Evolutionary conservation across 495 filamentous ascomycete species (phyloP).

Genomic region (Hyaloscypha hepaticicola): DNA sequence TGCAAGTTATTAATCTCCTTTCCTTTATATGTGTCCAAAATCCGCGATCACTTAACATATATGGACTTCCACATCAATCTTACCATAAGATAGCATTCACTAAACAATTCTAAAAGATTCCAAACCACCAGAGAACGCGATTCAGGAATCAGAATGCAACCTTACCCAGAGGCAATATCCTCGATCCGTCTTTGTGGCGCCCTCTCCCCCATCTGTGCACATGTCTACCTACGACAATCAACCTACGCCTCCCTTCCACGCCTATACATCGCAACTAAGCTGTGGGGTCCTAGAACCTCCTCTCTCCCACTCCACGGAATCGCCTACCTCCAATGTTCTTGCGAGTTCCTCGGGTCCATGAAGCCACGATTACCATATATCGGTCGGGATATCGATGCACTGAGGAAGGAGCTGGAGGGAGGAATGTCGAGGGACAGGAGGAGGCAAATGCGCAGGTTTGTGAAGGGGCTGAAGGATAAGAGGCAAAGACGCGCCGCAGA

Average conservation of each 20-base stretch:
- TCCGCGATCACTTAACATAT: no score
- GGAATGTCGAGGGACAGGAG: constrained; percentile 5
- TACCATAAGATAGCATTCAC: no score
- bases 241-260: background rate
- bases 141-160: background rate
- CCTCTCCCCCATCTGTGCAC: background rate
- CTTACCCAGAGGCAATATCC: background rate
- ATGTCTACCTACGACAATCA: background rate
- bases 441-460: background rate
- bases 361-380: background rate
- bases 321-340: background rate
- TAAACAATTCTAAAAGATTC: background rate
- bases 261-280: background rate
- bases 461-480: background rate
- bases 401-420: background rate
- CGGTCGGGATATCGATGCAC: background rate
- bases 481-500: background rate
- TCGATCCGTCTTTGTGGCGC: background rate
- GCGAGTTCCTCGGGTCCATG: background rate
- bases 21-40: no score
- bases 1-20: no score
- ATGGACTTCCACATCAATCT: no score
- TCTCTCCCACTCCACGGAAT: background rate
- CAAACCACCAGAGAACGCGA: background rate
- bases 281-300: background rate